Percentiles rank a stretch among this genome's conserved stretches.
Evolutionary conservation across 768 basidiomycete species (phyloP).

Genomic region (Mycena maculata): DNA sequence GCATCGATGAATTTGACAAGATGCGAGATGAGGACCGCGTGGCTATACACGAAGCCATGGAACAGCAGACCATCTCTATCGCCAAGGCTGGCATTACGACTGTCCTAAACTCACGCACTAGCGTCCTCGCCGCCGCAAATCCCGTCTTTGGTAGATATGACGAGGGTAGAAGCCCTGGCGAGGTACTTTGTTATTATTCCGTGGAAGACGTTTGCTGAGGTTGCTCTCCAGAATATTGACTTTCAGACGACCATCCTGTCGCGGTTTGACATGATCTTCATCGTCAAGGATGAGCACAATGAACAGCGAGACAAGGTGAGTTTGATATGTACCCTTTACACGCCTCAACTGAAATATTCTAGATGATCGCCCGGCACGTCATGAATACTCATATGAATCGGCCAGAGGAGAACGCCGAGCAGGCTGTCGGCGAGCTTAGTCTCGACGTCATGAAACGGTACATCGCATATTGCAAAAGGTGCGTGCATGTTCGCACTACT

Average conservation of each 20-base stretch:
- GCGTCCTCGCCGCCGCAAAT: constrained; percentile 96
- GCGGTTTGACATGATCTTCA: constrained; percentile 99
- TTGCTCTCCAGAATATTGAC: constrained; percentile 80
- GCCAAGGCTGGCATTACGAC: constrained; percentile 99
- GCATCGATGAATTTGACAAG: constrained; percentile 99
- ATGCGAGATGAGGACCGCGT: constrained; percentile 99
- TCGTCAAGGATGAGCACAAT: constrained; percentile 98
- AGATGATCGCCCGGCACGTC: constrained; percentile 97
- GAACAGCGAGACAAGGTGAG: constrained; percentile 89
- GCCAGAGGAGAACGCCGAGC: constrained; percentile 70
- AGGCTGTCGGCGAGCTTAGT: constrained; percentile 88
- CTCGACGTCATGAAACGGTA: constrained; percentile 99
- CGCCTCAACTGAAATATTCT: constrained; percentile 16
- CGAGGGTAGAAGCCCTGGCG: constrained; percentile 94
- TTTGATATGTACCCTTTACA: constrained; percentile 27
- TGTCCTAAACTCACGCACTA: constrained; percentile 94
- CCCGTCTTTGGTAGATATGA: constrained; percentile 98
- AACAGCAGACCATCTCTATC: constrained; percentile 99
- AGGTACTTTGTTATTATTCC: constrained; percentile 59
- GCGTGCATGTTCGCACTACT: constrained; percentile 33
- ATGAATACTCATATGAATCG: constrained; percentile 99
- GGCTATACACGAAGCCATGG: constrained; percentile 99
- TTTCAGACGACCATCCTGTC: constrained; percentile 98
- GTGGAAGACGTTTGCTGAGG: background rate
- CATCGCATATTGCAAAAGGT: constrained; percentile 97